Conservation (phyloP, 1,284 basidiomycete genomes). For the Cryptococcus sp. region DNA sequence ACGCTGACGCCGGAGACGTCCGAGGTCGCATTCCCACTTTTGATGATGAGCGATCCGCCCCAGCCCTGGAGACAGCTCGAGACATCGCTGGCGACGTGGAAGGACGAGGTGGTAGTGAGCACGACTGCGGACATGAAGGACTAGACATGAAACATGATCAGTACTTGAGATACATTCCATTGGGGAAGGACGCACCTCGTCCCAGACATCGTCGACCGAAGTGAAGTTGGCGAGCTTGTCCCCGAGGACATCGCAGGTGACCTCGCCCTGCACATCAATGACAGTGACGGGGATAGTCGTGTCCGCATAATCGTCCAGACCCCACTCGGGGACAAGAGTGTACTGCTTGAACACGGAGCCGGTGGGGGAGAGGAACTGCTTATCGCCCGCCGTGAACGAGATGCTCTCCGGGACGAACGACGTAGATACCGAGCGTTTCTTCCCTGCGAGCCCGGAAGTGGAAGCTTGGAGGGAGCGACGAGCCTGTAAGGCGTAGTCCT, state of each 20-base stretch:
- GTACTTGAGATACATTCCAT: not conserved
- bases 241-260: conserved; percentile 31
- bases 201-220: conserved; percentile 31
- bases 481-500: conserved; percentile 20
- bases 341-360: conserved; percentile 26
- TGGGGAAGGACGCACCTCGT: conserved; percentile 17
- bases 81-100: conserved; percentile 25
- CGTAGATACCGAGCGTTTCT: conserved; percentile 1
- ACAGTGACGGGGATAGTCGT: conserved; percentile 25
- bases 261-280: conserved; percentile 26
- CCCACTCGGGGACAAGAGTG: conserved; percentile 15
- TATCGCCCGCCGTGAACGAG: conserved; percentile 25
- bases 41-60: conserved; percentile 26
- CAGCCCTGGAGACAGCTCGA: conserved; percentile 24
- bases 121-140: conserved; percentile 24
- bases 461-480: conserved; percentile 2
- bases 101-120: conserved; percentile 17
- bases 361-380: conserved; percentile 27
- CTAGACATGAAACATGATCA: conserved; percentile 1
- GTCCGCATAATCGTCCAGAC: conserved; percentile 16
- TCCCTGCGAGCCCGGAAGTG: not conserved
- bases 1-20: conserved; percentile 19
- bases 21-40: conserved; percentile 25
- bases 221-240: conserved; percentile 20
- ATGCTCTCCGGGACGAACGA: conserved; percentile 21